A percentile compares a stretch with the other conserved stretches of the same genome.
phyloP scores from a whole-genome alignment of 2,329 filamentous ascomycete genomes.

The Nannizziopsis barbatae region DNA sequence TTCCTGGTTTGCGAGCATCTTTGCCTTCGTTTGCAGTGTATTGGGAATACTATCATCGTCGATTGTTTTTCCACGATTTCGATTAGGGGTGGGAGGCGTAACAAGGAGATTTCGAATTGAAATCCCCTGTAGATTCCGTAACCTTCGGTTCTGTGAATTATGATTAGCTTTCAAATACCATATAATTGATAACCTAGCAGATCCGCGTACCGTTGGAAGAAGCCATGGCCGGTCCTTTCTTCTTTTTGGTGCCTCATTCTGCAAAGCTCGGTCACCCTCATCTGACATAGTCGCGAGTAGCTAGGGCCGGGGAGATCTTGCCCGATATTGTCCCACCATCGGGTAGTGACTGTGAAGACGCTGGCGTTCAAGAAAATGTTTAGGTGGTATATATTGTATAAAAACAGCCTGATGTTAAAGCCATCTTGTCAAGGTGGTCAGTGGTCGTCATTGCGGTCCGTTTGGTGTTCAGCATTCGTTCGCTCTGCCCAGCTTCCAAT shows the following conservation, averaged over 20 bases:
- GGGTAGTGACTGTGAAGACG: not conserved
- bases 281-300: constrained; percentile 7
- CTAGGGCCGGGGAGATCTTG: not conserved
- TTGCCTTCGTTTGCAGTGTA: constrained; percentile 54
- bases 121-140: constrained; percentile 78
- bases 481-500: not conserved
- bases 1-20: constrained; percentile 47
- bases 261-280: constrained; percentile 3
- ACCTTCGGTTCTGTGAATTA: constrained; percentile 60
- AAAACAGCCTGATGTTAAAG: not conserved
- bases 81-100: constrained; percentile 37
- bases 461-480: not conserved
- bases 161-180: not conserved
- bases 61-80: constrained; percentile 49
- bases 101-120: constrained; percentile 78
- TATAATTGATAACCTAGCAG: not conserved
- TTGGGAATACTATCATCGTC: constrained; percentile 66
- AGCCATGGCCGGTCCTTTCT: constrained; percentile 42
- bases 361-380: not conserved
- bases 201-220: constrained; percentile 38
- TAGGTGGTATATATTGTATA: not conserved
- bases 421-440: not conserved
- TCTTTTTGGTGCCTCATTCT: constrained; percentile 22
- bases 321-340: not conserved
- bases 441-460: not conserved